Conservation (phyloP, 192 early-diverging fungal genomes). For the Chytriomyces sp. region DNA sequence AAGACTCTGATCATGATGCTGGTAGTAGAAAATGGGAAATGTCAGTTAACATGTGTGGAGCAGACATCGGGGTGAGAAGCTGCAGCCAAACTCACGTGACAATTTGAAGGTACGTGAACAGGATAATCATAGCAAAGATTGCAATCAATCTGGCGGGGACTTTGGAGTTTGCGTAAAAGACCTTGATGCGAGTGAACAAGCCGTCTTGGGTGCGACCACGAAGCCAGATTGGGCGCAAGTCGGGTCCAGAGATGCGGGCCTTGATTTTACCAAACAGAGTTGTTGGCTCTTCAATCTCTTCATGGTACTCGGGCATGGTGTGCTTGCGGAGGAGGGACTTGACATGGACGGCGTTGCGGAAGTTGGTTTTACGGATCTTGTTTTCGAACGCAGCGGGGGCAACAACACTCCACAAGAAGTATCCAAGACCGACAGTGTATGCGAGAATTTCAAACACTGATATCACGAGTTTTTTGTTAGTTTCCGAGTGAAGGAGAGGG, state of each 20-base stretch:
- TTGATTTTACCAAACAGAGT: no score
- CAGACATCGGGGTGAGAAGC: no score
- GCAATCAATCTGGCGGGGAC: slow-evolving; percentile 1
- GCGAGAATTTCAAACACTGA: neutral
- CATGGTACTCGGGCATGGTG: neutral
- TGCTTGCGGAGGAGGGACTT: neutral
- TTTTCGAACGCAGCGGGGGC: neutral
- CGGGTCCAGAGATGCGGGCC: neutral
- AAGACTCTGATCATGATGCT: no score
- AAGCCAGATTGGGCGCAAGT: slow-evolving; percentile 17
- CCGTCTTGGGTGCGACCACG: neutral
- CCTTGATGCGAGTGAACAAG: neutral
- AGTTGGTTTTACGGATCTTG: slow-evolving; percentile 13
- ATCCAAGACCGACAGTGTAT: neutral
- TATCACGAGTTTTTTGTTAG: neutral
- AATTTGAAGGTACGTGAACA: slow-evolving; percentile 17
- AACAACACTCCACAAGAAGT: neutral
- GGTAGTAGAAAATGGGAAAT: no score
- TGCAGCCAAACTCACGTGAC: neutral
- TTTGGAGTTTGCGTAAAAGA: neutral
- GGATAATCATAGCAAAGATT: slow-evolving; percentile 11
- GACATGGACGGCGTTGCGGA: slow-evolving; percentile 5
- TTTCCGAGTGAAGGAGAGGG: neutral
- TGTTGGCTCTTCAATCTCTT: neutral
- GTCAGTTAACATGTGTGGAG: no score